Base-by-base conservation (phyloP, 2,329 filamentous ascomycete species). In the Ceratocystis cubensis region DNA sequence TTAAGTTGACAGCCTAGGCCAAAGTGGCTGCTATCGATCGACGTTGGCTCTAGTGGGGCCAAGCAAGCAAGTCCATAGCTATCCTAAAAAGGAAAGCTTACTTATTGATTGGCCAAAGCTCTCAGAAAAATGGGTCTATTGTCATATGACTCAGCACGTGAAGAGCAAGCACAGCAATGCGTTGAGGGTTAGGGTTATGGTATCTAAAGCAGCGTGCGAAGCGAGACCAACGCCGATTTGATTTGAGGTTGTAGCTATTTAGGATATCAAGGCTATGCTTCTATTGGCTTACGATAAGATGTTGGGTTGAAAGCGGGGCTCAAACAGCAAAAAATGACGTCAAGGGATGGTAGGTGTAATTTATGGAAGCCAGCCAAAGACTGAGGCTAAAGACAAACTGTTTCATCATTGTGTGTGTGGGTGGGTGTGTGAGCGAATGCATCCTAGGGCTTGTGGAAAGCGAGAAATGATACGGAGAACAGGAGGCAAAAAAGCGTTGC, bases 21-120 rank as follows among this genome's bases (percentile, higher is more conserved):
- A 63, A 66, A 63, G 48, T 68, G 64, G 64, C 66, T 66, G 33
- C 44, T 61, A 53, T 45, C 37, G 61, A 53, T 45, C 53, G 61
- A 61, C 53, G 33, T 63, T 25, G 57, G 44, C 48, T 57, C 37
- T 68, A 33, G 66, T 68, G 64, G 66, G 64, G 64, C 66, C 61
- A 59, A 64, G 61, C 10, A 63, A 67, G 66, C 59, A 53, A 25
- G 20, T 15, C 22, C 20, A 63, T 48, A 61, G 66, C 64, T 63
- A 64, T 64, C 48, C 63, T 33, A 30, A 46, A 57, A 28, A 33
- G 41, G 5, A 33, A 33, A 68, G 57, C 64, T 64, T 37, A 8
- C 64, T 64, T 37, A 8, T n/a, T 66, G 25, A 68, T 68, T 68
- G 66, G 66, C 33, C 41, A 20, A 65, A 61, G 48, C 44, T 20